Evolutionary conservation across 129 eudicot genomes (phyloP), one percentile per base, ranked within the genome.

Genomic region (Pulicaria dysenterica): DNA sequence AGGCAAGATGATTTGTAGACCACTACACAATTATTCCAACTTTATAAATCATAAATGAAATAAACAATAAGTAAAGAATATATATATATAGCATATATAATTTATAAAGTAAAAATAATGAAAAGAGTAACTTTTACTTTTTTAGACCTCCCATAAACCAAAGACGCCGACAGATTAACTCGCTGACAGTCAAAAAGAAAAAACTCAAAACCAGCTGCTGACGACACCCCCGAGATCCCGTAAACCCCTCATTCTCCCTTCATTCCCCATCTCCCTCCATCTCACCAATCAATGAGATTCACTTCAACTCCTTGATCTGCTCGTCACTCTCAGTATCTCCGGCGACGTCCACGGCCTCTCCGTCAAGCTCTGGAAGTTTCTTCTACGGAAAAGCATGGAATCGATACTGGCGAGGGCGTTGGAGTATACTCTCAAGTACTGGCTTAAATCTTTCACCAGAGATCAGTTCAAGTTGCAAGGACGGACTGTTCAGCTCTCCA

Each of bases 381-480:
- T 47, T 19, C 13, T 5, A 45, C 55, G 1, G 16, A 24, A 2
- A 12, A 61, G 31, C 37, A 87, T 90, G 99, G 99, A 94, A 83
- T 90, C 99, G 37, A 94, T 94, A 71, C 46, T 94, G 42, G 99
- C 99, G 0, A 77, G 96, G 45, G 99, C 99, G 72, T 41, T 94
- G 61, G 99, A 94, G 79, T 94, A 90, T 46, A 94, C 99, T 62
- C 85, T 94, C 4, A 91, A 91, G 85, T 94, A 94, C 78, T 94
- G 99, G 99, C 82, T 94, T 58, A 94, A 90, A 81, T 94, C 99
- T 2, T 94, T 94, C 64, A 72, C 85, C 49, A 86, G 97, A 83
- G 99, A 94, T 94, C 99, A 94, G 86, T 94, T 94, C 77, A 94
- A 94, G 75, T 72, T 90, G 82, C 93, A 94, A 64, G 99, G 99